phyloP scores from a whole-genome alignment of 192 early-diverging fungal species.

The Entophlyctis luteolus region DNA sequence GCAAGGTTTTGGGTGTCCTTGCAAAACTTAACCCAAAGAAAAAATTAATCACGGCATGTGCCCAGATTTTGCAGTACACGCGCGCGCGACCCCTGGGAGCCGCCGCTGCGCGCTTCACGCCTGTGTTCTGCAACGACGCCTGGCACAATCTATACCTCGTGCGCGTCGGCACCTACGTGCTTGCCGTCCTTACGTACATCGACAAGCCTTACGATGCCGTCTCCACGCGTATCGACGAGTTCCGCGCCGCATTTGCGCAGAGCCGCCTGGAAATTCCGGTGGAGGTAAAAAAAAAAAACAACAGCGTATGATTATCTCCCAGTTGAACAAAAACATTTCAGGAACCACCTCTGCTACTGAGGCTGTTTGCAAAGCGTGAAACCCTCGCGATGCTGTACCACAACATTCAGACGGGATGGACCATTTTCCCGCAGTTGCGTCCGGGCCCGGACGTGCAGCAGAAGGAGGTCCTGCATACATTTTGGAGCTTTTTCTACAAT shows the following conservation, averaged over 20 bases:
- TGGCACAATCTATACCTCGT: constrained; percentile 58
- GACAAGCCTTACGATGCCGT: constrained; percentile 44
- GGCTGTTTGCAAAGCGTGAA: constrained; percentile 61
- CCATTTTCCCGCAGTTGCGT: constrained; percentile 57
- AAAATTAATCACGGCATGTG: too few relatives aligned
- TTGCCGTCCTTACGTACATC: constrained; percentile 48
- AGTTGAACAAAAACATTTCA: constrained; percentile 12
- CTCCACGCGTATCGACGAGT: constrained; percentile 45
- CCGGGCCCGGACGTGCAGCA: constrained; percentile 61
- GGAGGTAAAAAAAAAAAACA: constrained; percentile 36
- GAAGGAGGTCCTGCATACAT: constrained; percentile 48
- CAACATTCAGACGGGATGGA: constrained; percentile 57
- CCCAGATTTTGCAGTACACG: constrained; percentile 53
- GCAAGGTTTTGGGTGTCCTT: constrained; percentile 44
- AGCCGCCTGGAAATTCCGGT: constrained; percentile 57
- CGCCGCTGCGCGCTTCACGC: constrained; percentile 45
- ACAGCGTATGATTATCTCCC: background rate
- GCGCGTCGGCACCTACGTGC: constrained; percentile 47
- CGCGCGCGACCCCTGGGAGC: constrained; percentile 47
- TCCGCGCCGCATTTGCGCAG: constrained; percentile 51
- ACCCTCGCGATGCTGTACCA: constrained; percentile 60
- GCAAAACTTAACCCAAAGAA: background rate
- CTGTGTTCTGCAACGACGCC: constrained; percentile 44
- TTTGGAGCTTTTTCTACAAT: constrained; percentile 56
- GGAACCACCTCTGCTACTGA: constrained; percentile 56